These are phyloP conservation scores for Chaetomidium leptoderma DNA, from an alignment of 495 filamentous ascomycete genomes.

Conservation along the genomic window DNA sequence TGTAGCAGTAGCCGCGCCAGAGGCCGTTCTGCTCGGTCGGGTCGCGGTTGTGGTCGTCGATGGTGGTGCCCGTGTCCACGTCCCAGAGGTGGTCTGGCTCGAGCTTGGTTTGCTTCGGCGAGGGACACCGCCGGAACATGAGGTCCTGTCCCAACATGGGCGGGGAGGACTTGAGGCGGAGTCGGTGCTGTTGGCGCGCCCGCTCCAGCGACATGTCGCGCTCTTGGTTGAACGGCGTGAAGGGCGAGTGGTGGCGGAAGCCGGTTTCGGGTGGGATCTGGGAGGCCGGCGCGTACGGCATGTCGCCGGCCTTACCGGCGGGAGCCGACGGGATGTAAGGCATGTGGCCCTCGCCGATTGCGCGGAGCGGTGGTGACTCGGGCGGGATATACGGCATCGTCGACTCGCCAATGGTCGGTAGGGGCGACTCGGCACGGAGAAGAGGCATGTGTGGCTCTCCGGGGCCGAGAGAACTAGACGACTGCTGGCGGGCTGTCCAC, in stretches of 20 bases:
- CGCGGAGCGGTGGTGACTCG: constrained; percentile 28
- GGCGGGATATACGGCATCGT: constrained; percentile 27
- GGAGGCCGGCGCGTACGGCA: constrained; percentile 32
- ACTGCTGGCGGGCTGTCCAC: constrained; percentile 25
- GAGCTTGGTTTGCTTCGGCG: constrained; percentile 74
- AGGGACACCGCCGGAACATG: constrained; percentile 67
- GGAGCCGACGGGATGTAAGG: constrained; percentile 38
- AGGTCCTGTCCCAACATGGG: constrained; percentile 82
- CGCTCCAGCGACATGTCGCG: constrained; percentile 40
- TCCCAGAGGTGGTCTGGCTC: constrained; percentile 55
- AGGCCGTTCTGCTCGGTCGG: constrained; percentile 48
- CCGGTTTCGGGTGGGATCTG: constrained; percentile 31
- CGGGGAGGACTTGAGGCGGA: constrained; percentile 54
- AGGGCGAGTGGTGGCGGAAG: constrained; percentile 33
- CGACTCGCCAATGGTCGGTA: constrained; percentile 34
- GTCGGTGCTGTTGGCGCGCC: constrained; percentile 32
- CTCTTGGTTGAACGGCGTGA: constrained; percentile 35
- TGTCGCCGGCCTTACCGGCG: constrained; percentile 30
- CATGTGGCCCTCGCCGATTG: constrained; percentile 37
- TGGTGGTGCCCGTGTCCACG: constrained; percentile 26
- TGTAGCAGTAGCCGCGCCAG: constrained; percentile 66
- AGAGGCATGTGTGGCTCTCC: constrained; percentile 40
- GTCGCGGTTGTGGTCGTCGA: constrained; percentile 48
- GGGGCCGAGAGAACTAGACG: constrained; percentile 23
- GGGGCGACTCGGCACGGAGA: constrained; percentile 37